phyloP scores from a whole-genome alignment of 495 filamentous ascomycete genomes.

The Penicillium mononematosum region DNA sequence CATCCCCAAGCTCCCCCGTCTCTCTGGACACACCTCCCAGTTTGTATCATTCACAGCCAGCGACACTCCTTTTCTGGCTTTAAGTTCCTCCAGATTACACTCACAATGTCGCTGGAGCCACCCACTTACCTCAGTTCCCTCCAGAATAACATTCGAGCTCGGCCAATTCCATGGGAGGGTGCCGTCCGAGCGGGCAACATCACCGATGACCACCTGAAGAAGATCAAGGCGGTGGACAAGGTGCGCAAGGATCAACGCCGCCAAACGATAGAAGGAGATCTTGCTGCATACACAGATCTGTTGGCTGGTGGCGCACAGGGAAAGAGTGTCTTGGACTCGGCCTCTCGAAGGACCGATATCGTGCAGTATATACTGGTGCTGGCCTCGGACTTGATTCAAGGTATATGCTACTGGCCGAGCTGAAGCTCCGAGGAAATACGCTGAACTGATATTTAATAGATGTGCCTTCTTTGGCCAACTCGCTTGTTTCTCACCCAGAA shows the following conservation, averaged over 20 bases:
- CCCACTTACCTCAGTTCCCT: slow-evolving; percentile 87
- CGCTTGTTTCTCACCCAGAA: slow-evolving; percentile 69
- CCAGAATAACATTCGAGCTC: slow-evolving; percentile 89
- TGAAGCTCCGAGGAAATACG: neutral
- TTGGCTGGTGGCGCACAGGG: slow-evolving; percentile 71
- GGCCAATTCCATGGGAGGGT: slow-evolving; percentile 97
- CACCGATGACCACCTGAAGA: slow-evolving; percentile 89
- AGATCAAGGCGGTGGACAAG: slow-evolving; percentile 97
- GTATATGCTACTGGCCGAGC: slow-evolving; percentile 42
- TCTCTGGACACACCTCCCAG: slow-evolving; percentile 16
- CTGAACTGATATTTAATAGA: slow-evolving; percentile 47
- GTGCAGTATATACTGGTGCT: slow-evolving; percentile 93
- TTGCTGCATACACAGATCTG: slow-evolving; percentile 72
- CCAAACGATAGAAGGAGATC: slow-evolving; percentile 74
- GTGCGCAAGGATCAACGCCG: slow-evolving; percentile 84
- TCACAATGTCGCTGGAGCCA: slow-evolving; percentile 78
- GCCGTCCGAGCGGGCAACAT: slow-evolving; percentile 91
- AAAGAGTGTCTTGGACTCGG: slow-evolving; percentile 77
- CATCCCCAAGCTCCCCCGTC: slow-evolving; percentile 29
- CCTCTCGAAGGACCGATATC: slow-evolving; percentile 77
- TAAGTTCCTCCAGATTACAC: slow-evolving; percentile 18
- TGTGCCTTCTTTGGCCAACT: slow-evolving; percentile 70
- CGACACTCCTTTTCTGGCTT: slow-evolving; percentile 15
- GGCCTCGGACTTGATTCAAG: slow-evolving; percentile 81
- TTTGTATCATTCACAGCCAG: slow-evolving; percentile 11